Evolutionary conservation across 768 basidiomycete genomes (phyloP), one percentile per base, ranked within the genome.

Genomic region (Sporobolomyces pararoseus): DNA sequence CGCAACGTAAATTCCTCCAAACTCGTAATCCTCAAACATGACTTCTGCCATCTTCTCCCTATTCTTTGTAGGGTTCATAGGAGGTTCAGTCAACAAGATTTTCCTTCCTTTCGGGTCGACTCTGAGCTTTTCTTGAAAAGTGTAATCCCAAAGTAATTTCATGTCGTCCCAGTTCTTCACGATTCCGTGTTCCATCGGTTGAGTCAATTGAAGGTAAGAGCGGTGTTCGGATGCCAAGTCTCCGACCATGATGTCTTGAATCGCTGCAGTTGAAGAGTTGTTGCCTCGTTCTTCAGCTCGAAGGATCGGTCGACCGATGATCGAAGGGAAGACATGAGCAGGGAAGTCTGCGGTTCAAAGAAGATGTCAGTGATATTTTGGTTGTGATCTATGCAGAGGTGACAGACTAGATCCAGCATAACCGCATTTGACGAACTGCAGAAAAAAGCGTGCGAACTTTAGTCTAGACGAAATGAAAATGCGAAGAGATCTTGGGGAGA

Each of bases 121-220:
- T 77, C 86, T 85, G 75, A 99, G 85, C 82, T 98, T 98, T 83
- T 96, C 92, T 75, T 90, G 83, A 79, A 99, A 99, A 1, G 96
- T 99, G 81, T 97, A 98, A 80, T 99, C 87, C 96, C 96, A 99
- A 23, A 98, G 84, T 76, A 91, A 86, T 78, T 88, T 88, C 96
- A 98, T 99, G 81, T 99, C 96, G 79, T 93, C 91, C 96, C 96
- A 99, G 81, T 98, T 97, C 76, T 89, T 88, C 54, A 99, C 88
- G 81, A 99, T 97, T 49, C 96, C 96, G 79, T 99, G 96, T 79
- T 99, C 96, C 90, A 99, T 92, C 2, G 96, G 96, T 77, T 98
- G 96, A 0, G 93, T 91, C 42, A 99, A 85, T 81, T 98, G 94
- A 47, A 99, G 87, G 82, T 89, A 97, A 79, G 90, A 94, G 55